Evolutionary conservation across 2,329 filamentous ascomycete species (phyloP), one percentile per base, ranked within the genome.

Genomic region (Neurospora crassa): DNA sequence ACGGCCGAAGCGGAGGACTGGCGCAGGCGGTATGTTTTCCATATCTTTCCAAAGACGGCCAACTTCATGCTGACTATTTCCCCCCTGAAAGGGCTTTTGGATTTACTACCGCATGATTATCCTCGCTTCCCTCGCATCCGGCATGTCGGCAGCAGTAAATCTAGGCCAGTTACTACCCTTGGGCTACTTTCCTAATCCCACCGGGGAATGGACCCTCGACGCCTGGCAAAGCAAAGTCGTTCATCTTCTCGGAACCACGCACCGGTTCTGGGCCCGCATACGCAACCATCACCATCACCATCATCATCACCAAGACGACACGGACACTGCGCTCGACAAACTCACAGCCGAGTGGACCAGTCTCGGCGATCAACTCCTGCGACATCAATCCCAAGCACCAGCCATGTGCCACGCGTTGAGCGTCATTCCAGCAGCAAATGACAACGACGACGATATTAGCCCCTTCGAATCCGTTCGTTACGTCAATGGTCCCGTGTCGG

Each of bases 41-140:
- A 6, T 16, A 43, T 16, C 16, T 43, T 1, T 43, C 42, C n/a
- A 11, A 45, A 11, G 18, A 45, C 42, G 42, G 42, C 42, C 18
- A 45, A 45, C 42, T 45, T 47, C n/a, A 47, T 47, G n/a, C 43
- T 47, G 43, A 47, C 43, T 47, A 8, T 20, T 45, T 45, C 8
- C 1, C 18, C 43, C 3, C 16, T n/a, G 20, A 40, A 53, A 69
- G 68, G 59, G 68, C 42, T 69, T 69, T 42, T 69, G 68, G 68
- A 69, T 69, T 8, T 69, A 53, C 68, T 69, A 40, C 41, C 68
- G 68, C 41, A 69, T 69, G 68, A 69, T 69, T 14, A 69, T 69
- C 41, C 68, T 69, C 12, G 68, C 68, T 16, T 53, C 68, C 24
- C 43, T 69, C 14, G 24, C 68, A 34, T 69, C 68, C 68, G 68